Conservation (phyloP, 768 basidiomycete genomes). For the Porphyrellus cyaneotinctus region DNA sequence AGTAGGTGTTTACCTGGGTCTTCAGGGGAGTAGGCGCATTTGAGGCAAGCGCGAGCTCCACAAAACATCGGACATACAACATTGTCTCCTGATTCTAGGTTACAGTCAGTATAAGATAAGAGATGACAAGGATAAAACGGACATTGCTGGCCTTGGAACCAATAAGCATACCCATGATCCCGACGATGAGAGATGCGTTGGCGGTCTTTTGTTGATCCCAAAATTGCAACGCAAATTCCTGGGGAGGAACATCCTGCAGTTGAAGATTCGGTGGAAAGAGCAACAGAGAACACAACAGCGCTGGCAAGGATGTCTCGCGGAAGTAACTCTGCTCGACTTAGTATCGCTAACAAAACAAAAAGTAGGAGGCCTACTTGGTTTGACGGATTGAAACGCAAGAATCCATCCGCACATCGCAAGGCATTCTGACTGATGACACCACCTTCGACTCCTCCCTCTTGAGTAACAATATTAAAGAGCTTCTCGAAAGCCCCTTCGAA, state of each 20-base stretch:
- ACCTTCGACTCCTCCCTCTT: constrained; percentile 91
- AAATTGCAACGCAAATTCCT: constrained; percentile 92
- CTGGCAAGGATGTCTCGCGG: constrained; percentile 76
- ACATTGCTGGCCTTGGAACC: constrained; percentile 65
- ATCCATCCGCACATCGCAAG: constrained; percentile 78
- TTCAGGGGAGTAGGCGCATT: constrained; percentile 89
- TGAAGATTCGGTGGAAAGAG: constrained; percentile 66
- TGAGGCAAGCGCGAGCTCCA: constrained; percentile 88
- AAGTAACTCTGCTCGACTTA: constrained; percentile 78
- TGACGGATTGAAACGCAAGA: constrained; percentile 88
- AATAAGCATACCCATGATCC: constrained; percentile 82
- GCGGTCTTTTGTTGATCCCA: constrained; percentile 91
- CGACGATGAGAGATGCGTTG: constrained; percentile 76
- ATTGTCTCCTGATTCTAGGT: constrained; percentile 52
- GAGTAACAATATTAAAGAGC: constrained; percentile 80
- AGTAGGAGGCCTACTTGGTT: constrained; percentile 66
- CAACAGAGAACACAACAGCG: constrained; percentile 62
- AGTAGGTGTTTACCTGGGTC: constrained; percentile 56
- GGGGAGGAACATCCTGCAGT: constrained; percentile 57
- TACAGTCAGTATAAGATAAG: constrained; percentile 1
- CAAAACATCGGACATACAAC: constrained; percentile 67
- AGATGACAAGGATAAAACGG: constrained; percentile 25
- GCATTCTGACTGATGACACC: constrained; percentile 83
- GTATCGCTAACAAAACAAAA: neutral
- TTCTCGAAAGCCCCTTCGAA: constrained; percentile 98